phyloP scores from a whole-genome alignment of 495 filamentous ascomycete genomes.

The Hapsidospora chrysogenum region DNA sequence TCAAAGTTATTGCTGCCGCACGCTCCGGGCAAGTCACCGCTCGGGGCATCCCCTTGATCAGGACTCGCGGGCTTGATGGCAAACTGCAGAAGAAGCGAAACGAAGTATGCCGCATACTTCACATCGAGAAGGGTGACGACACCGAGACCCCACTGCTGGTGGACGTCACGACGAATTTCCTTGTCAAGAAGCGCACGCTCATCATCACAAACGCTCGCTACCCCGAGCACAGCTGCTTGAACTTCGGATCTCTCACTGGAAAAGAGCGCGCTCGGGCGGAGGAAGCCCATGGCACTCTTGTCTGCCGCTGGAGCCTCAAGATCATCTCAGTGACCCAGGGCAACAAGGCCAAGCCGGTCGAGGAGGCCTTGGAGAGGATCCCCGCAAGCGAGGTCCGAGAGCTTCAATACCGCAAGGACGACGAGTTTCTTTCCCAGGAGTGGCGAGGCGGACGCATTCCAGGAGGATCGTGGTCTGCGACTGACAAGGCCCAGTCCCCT shows the following conservation, averaged over 20 bases:
- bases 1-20: not conserved
- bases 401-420: not conserved
- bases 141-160: slow-evolving; percentile 24
- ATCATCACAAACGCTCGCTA: slow-evolving; percentile 36
- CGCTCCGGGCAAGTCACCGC: not conserved
- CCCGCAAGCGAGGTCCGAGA: slow-evolving; percentile 9
- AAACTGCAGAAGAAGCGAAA: slow-evolving; percentile 6
- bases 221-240: slow-evolving; percentile 9
- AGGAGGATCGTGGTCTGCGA: slow-evolving; percentile 15
- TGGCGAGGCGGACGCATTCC: slow-evolving; percentile 22
- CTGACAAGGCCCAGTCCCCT: not conserved
- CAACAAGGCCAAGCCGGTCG: slow-evolving; percentile 8
- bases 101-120: slow-evolving; percentile 29
- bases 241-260: not conserved
- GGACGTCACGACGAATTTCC: slow-evolving; percentile 16
- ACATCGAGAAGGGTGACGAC: slow-evolving; percentile 25
- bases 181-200: slow-evolving; percentile 22
- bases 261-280: not conserved
- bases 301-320: slow-evolving; percentile 19
- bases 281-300: slow-evolving; percentile 15
- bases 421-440: slow-evolving; percentile 9
- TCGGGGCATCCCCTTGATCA: not conserved
- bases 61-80: not conserved
- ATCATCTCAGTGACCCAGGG: slow-evolving; percentile 6
- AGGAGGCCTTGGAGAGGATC: slow-evolving; percentile 15